Evolutionary conservation across 1,139 yeast genomes (phyloP).

Genomic region (Pichia sp.): DNA sequence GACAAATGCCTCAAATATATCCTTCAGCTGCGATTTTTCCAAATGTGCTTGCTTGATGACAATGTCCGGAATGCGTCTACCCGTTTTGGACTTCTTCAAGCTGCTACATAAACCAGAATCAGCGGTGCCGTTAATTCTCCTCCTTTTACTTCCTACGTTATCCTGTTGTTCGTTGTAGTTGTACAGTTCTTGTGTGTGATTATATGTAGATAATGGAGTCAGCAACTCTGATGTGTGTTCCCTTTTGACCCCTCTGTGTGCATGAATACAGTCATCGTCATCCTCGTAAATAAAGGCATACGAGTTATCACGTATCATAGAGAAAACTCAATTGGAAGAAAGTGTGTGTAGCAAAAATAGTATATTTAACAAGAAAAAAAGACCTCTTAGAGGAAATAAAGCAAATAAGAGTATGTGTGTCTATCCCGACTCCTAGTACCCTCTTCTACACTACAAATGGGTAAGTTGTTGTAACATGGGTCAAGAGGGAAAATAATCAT

Average conservation of each 20-base stretch:
- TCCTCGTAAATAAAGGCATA: slow-evolving; percentile 9
- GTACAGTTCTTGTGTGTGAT: background rate
- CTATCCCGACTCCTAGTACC: too few relatives aligned
- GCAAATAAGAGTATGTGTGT: background rate
- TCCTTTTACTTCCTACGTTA: background rate
- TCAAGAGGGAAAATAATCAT: background rate
- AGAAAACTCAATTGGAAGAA: background rate
- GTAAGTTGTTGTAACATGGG: too few relatives aligned
- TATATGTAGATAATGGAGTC: background rate
- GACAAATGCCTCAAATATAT: slow-evolving; percentile 10
- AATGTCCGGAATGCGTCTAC: slow-evolving; percentile 11
- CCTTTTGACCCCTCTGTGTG: slow-evolving; percentile 4
- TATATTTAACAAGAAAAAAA: background rate
- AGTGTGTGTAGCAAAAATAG: background rate
- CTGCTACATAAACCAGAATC: background rate
- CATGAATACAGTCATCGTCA: slow-evolving; percentile 10
- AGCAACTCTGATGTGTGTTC: background rate
- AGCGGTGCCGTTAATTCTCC: background rate
- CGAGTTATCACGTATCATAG: slow-evolving; percentile 2
- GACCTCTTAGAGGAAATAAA: background rate
- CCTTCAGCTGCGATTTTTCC: slow-evolving; percentile 16
- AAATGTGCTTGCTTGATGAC: slow-evolving; percentile 23
- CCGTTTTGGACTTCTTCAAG: background rate
- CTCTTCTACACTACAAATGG: too few relatives aligned
- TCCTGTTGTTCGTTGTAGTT: background rate